Conservation (phyloP, 768 basidiomycete species). For the Boletus edulis region DNA sequence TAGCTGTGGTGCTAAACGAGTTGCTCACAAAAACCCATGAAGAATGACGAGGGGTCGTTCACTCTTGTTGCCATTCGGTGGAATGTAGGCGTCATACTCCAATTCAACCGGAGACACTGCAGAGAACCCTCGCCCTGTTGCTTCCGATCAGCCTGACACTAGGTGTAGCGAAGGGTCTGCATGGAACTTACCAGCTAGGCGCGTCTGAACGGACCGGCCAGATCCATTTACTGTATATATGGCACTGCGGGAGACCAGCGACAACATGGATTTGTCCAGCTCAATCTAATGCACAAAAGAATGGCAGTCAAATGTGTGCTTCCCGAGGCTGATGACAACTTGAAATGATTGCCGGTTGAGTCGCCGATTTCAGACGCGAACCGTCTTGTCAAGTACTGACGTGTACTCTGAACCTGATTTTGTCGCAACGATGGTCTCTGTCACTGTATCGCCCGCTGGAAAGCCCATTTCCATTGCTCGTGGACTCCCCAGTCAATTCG, state of each 20-base stretch:
- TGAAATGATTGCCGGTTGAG: background rate
- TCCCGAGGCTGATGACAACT: no score
- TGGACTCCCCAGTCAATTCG: constrained; percentile 49
- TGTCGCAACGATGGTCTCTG: constrained; percentile 41
- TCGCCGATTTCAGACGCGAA: background rate
- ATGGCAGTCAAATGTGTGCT: background rate
- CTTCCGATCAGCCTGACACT: constrained; percentile 3
- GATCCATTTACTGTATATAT: background rate
- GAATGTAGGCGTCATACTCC: constrained; percentile 32
- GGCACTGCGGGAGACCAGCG: background rate
- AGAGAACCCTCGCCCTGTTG: constrained; percentile 22
- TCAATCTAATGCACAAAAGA: background rate
- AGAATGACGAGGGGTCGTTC: constrained; percentile 53
- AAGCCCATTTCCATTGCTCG: constrained; percentile 46
- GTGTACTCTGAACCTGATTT: no score
- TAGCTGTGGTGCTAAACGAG: background rate
- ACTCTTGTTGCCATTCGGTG: constrained; percentile 25
- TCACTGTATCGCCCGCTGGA: constrained; percentile 53
- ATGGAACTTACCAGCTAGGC: constrained; percentile 3
- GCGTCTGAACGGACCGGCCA: background rate
- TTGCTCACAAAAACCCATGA: constrained; percentile 61
- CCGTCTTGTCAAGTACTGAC: background rate
- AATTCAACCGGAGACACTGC: constrained; percentile 26
- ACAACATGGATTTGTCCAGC: constrained; percentile 7
- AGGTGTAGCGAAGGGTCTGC: background rate